Evolutionary conservation across 345 rosid species (phyloP), one percentile per base, ranked within the genome.

Genomic region (Gossypium anomalum): DNA sequence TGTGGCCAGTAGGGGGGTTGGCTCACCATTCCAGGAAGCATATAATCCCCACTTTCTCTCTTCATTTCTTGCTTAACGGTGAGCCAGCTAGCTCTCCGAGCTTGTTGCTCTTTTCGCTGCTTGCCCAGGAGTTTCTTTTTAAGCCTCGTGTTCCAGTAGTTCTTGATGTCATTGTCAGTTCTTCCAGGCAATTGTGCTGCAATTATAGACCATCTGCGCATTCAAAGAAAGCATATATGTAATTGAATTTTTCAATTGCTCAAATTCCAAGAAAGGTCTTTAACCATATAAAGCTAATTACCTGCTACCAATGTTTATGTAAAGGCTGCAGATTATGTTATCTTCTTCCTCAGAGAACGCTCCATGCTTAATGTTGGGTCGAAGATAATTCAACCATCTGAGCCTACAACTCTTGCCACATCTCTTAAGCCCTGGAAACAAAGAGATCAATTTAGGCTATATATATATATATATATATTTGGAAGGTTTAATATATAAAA

Each of bases 121-220:
- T 89, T 90, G 41, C 88, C 90, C 13, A 89, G 80, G 43, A 90
- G 89, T 80, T 90, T 90, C 88, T 88, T 90, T 79, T 90, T 90
- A 19, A 90, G 85, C 76, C 89, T 84, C 12, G 95, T 90, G 89
- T 90, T 90, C 95, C 95, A 90, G 72, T 90, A 87, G 82, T 90
- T 90, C 81, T 90, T 90, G 62, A 90, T 90, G 77, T 90, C 95
- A 45, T 90, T 90, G 79, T 90, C 95, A 1, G 95, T 90, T 73
- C 95, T 83, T 81, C 93, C 95, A 15, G 95, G 95, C 63, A 90
- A 71, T 63, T 90, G 96, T 38, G 91, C 96, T 49, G 96, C 96
- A 77, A 90, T 90, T 47, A 90, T 89, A 67, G 96, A 90, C 96
- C 96, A 90, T 85, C 96, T 90, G 66, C 15, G 67, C 52, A 67